Percentiles rank a stretch among this genome's conserved stretches.
These are phyloP conservation scores for Xanthoconium separans DNA, from an alignment of 1,284 basidiomycete species.

Conservation along the genomic window DNA sequence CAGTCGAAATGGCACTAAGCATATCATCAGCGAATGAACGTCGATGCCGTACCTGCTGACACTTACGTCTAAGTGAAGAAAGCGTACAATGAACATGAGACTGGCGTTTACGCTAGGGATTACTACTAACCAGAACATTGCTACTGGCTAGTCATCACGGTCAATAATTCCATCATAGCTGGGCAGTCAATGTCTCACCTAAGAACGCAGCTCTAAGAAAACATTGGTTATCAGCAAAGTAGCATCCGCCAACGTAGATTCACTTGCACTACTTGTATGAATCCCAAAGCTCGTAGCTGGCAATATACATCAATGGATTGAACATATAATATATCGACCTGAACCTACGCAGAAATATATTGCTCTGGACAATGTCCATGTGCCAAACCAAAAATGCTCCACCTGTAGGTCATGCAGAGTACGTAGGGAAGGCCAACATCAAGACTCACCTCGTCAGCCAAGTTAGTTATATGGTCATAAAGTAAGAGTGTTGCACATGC, in stretches of 20 bases:
- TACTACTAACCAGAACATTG: slow-evolving; percentile 3
- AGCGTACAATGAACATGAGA: not conserved
- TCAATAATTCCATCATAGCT: too few relatives aligned
- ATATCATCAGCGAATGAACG: not conserved
- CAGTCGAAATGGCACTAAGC: not conserved
- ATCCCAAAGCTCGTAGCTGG: slow-evolving; percentile 24
- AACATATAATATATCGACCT: not conserved
- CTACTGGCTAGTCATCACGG: not conserved
- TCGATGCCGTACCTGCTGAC: not conserved
- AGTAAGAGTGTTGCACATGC: slow-evolving; percentile 19
- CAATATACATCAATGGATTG: not conserved
- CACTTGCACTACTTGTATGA: slow-evolving; percentile 15
- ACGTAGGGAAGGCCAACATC: not conserved
- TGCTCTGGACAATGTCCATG: slow-evolving; percentile 13
- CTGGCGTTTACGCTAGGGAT: not conserved
- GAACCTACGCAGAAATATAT: slow-evolving; percentile 16
- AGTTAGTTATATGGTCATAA: slow-evolving; percentile 21
- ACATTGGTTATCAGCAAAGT: not conserved
- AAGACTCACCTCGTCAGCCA: slow-evolving; percentile 15
- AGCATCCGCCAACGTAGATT: not conserved
- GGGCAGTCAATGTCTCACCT: slow-evolving; percentile 3
- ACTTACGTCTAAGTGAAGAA: slow-evolving; percentile 12
- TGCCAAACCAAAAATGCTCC: slow-evolving; percentile 14
- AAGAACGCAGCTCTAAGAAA: slow-evolving; percentile 6
- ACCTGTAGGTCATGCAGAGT: slow-evolving; percentile 3